Percentiles rank a stretch among this genome's conserved stretches.
phyloP scores from a whole-genome alignment of 805 yeast species.

The Yamadazyma tumulicola region DNA sequence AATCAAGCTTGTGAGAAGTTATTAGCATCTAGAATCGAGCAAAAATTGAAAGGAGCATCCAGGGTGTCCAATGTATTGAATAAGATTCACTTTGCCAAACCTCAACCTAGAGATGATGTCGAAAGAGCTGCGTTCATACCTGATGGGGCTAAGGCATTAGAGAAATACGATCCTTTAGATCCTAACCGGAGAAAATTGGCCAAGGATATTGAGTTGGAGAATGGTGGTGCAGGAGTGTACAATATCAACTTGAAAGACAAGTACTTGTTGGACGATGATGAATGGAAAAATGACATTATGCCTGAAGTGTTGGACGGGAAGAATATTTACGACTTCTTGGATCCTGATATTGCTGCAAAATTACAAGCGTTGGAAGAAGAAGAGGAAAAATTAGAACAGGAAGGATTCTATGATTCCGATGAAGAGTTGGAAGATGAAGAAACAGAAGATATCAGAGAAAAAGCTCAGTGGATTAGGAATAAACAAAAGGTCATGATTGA shows the following conservation, averaged over 20 bases:
- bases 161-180: slow-evolving; percentile 73
- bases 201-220: slow-evolving; percentile 85
- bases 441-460: slow-evolving; percentile 66
- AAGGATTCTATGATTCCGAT: slow-evolving; percentile 95
- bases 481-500: slow-evolving; percentile 92
- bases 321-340: slow-evolving; percentile 96
- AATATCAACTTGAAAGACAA: slow-evolving; percentile 91
- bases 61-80: slow-evolving; percentile 85
- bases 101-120: slow-evolving; percentile 82
- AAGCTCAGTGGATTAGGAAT: slow-evolving; percentile 94
- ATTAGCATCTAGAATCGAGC: slow-evolving; percentile 92
- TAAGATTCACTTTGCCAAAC: slow-evolving; percentile 92
- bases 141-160: slow-evolving; percentile 57
- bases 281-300: slow-evolving; percentile 96
- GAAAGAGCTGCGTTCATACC: slow-evolving; percentile 82
- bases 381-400: slow-evolving; percentile 88
- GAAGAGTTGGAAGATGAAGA: slow-evolving; percentile 53
- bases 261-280: slow-evolving; percentile 89
- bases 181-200: slow-evolving; percentile 80
- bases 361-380: slow-evolving; percentile 94
- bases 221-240: slow-evolving; percentile 99
- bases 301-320: slow-evolving; percentile 96
- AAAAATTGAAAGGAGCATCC: slow-evolving; percentile 88
- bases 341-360: slow-evolving; percentile 91
- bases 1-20: slow-evolving; percentile 97